phyloP scores from a whole-genome alignment of 805 yeast species.

The Wickerhamiella brachini region DNA sequence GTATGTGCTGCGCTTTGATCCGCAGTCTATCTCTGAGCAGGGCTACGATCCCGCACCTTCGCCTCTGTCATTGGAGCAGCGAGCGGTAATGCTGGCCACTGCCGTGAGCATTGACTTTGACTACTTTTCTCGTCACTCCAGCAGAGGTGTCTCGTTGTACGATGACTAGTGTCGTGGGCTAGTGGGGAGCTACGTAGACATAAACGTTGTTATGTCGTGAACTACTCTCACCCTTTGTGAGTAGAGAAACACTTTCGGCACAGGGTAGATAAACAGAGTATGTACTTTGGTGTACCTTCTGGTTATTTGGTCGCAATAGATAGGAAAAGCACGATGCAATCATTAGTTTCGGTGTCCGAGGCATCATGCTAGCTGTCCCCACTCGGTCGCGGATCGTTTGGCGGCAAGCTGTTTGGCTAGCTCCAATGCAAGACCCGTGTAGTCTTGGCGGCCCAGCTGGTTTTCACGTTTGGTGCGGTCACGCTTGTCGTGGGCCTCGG shows the following conservation, averaged over 20 bases:
- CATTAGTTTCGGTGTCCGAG: too few species aligned
- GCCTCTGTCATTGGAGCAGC: constrained; percentile 56
- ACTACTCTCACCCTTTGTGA: too few species aligned
- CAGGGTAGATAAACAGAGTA: too few species aligned
- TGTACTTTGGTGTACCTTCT: too few species aligned
- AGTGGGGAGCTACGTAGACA: too few species aligned
- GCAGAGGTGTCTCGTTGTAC: neutral
- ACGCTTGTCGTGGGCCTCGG: constrained; percentile 34
- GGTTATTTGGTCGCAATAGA: too few species aligned
- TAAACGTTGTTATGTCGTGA: too few species aligned
- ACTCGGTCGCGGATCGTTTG: neutral
- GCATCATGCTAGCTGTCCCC: neutral
- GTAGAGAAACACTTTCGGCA: too few species aligned
- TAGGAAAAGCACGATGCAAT: too few species aligned
- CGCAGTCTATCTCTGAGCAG: constrained; percentile 43
- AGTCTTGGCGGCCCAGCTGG: constrained; percentile 39
- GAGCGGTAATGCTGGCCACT: constrained; percentile 74
- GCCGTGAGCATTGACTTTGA: constrained; percentile 92
- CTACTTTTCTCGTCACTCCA: constrained; percentile 87
- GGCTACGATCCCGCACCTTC: constrained; percentile 38
- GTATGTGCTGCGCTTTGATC: constrained; percentile 74
- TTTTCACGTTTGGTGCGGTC: constrained; percentile 42
- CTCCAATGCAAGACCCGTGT: constrained; percentile 36
- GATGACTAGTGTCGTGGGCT: neutral
- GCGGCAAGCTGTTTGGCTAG: constrained; percentile 31